Evolutionary conservation across 73 alveolate genomes (phyloP).

Genomic region (Symbiodinium natans): DNA sequence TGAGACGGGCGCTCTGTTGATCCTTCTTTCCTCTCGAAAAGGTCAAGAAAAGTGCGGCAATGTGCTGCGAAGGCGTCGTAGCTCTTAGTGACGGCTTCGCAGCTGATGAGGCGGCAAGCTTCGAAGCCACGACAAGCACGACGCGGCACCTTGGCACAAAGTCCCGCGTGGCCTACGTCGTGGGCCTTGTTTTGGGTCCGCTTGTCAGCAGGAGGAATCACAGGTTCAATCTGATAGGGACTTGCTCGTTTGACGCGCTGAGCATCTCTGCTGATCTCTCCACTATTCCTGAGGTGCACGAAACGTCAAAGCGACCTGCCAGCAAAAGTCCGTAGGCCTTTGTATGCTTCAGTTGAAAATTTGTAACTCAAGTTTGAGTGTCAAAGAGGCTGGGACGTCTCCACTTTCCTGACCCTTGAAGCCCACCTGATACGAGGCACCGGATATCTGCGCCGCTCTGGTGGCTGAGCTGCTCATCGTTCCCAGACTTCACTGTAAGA

Average conservation of each 20-base stretch:
- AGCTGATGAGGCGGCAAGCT: neutral
- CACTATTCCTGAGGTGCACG: slow-evolving; percentile 8
- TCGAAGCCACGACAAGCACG: neutral
- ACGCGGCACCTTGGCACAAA: neutral
- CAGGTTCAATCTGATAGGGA: too few relatives aligned
- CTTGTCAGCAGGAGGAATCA: neutral
- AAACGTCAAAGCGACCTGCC: neutral
- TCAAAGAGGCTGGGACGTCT: neutral
- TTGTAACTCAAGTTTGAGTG: neutral
- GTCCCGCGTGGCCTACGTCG: neutral
- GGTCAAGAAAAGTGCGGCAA: neutral
- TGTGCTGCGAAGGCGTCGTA: neutral
- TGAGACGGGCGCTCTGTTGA: too few relatives aligned
- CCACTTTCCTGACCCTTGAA: neutral
- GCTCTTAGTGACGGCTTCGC: too few relatives aligned
- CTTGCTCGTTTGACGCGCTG: too few relatives aligned
- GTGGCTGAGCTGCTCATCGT: neutral
- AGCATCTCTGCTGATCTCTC: too few relatives aligned
- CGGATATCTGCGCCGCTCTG: neutral
- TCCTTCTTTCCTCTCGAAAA: neutral
- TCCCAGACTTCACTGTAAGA: too few relatives aligned
- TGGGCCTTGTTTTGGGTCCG: neutral
- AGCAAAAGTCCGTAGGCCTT: neutral
- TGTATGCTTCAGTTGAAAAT: too few relatives aligned
- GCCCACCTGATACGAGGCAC: neutral